Conservation (phyloP, 495 filamentous ascomycete genomes). For the Umbilicaria muhlenbergii region DNA sequence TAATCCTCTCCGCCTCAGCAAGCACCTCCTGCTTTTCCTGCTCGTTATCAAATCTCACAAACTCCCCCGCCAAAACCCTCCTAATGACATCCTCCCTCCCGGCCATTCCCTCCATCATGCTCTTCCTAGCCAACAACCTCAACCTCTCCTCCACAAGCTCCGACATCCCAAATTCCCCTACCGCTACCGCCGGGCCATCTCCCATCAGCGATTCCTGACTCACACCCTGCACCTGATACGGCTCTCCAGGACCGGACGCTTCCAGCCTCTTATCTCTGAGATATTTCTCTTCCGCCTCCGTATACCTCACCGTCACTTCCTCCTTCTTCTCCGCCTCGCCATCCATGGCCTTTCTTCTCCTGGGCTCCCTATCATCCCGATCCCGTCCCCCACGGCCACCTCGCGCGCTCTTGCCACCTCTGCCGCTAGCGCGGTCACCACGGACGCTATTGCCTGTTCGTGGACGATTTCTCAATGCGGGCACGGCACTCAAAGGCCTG, state of each 20-base stretch:
- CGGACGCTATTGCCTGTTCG: neutral
- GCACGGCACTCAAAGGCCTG: neutral
- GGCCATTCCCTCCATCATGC: slow-evolving; percentile 1
- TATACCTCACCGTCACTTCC: neutral
- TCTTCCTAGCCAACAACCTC: slow-evolving; percentile 2
- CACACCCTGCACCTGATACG: neutral
- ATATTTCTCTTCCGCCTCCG: slow-evolving; percentile 3
- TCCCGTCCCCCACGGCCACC: too few species aligned
- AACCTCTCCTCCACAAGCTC: slow-evolving; percentile 2
- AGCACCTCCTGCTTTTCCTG: slow-evolving; percentile 24
- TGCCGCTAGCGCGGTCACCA: neutral
- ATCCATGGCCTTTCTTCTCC: too few species aligned
- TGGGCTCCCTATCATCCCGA: too few species aligned
- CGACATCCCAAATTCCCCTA: slow-evolving; percentile 1
- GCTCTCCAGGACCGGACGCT: neutral
- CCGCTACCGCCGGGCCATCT: neutral
- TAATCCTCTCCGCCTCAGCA: slow-evolving; percentile 21
- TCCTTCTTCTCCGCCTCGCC: too few species aligned
- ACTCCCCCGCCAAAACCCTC: slow-evolving; percentile 25
- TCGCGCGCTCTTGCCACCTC: too few species aligned
- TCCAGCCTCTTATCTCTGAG: neutral
- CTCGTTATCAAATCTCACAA: slow-evolving; percentile 25
- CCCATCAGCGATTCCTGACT: neutral
- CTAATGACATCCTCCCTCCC: slow-evolving; percentile 6
- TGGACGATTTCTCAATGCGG: neutral